Conservation (phyloP, 352 stramenopile species). For the Phytophthora europaea region DNA sequence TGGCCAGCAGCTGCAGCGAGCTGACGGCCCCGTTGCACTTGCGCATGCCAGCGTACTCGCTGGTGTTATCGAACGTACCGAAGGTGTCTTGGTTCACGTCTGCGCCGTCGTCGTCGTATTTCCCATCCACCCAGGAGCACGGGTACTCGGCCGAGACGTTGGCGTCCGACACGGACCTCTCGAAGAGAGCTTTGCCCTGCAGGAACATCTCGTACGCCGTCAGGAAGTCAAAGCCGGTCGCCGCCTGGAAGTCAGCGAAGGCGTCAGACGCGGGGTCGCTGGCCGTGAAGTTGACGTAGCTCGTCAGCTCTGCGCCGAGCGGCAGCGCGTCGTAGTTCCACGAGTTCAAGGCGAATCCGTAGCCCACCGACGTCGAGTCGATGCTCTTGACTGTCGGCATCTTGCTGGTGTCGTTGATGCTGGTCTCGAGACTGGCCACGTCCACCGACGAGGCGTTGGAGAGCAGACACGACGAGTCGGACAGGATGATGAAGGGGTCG, state of each 20-base stretch:
- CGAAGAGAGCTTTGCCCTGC: constrained; percentile 53
- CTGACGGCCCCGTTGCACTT: constrained; percentile 45
- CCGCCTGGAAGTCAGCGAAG: constrained; percentile 29
- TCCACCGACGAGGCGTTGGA: constrained; percentile 7
- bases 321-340: constrained; percentile 61
- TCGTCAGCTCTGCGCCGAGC: constrained; percentile 16
- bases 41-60: constrained; percentile 35
- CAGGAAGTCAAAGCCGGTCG: constrained; percentile 30
- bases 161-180: constrained; percentile 47
- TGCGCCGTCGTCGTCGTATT: constrained; percentile 19
- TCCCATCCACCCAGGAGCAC: constrained; percentile 42
- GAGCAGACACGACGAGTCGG: constrained; percentile 38
- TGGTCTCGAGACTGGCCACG: constrained; percentile 11
- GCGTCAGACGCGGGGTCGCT: constrained; percentile 1
- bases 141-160: constrained; percentile 42
- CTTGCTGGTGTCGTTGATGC: constrained; percentile 30
- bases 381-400: constrained; percentile 44
- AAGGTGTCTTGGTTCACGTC: constrained; percentile 21
- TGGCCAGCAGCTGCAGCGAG: constrained; percentile 38
- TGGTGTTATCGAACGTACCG: constrained; percentile 19
- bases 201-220: constrained; percentile 53
- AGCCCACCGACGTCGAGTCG: constrained; percentile 47
- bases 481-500: constrained; percentile 41
- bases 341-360: constrained; percentile 44
- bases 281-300: constrained; percentile 30